Base-by-base conservation (phyloP, 495 filamentous ascomycete genomes). In the Penicillium soppii region DNA sequence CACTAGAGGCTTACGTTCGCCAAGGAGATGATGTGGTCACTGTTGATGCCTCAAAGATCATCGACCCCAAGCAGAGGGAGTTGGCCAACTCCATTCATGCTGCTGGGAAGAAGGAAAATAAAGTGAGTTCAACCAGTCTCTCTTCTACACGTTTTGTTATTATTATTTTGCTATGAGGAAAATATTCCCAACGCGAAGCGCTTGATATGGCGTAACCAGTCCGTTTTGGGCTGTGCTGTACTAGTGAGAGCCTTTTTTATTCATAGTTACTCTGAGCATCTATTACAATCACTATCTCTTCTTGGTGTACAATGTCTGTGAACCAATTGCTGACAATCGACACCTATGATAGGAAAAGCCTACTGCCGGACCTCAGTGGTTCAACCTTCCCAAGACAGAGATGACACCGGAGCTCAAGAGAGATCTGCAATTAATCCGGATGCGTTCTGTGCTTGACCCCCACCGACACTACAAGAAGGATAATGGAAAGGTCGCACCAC, bases 201-300 rank as follows among this genome's bases (percentile, higher is more conserved):
- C 81, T 83, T 83, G 82, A 87, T 73, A 80, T 79, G 75, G 83
- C 77, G 70, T 74, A 59, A 63, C 57, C 71, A 80, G 76, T 78
- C 80, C 88, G 88, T 92, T 71, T 83, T 91, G 88, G 84, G 79
- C 77, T 77, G 74, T 71, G 79, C 83, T 84, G 82, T 83, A 79
- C 59, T 65, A 74, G 71, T 89, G 89, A 91, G 82, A 91, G 86
- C 70, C 62, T 69, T 69, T 67, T 71, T 70, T 74, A 76, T 81
- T 91, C 90, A 97, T 96, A 98, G 94, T 98, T 98, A 98, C 94
- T 92, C 92, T 96, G 92, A 97, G 73, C 76, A 76, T 71, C 46
- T 13, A 23, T 29, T 43, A 15, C 23, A 41, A 56, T 26, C 22
- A 46, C 17, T 45, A 16, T 22, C 33, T 54, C 36, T 53, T 52